Conservation (phyloP, 768 basidiomycete species). For the Lactarius akahatsu region DNA sequence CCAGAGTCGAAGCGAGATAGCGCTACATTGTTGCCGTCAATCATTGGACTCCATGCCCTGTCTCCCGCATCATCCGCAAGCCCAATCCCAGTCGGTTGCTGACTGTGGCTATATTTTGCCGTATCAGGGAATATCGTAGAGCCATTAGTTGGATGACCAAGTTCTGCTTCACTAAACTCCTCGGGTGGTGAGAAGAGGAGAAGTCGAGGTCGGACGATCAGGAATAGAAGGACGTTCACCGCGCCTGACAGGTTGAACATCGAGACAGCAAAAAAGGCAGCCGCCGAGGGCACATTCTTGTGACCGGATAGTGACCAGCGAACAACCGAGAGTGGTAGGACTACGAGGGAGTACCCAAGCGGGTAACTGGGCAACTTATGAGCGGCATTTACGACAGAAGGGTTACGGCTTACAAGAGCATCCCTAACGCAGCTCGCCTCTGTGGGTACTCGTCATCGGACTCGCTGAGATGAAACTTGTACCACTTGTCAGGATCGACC, state of each 20-base stretch:
- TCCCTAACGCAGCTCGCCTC: conserved; percentile 17
- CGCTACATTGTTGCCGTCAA: not conserved
- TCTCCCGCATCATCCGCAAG: not conserved
- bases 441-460: conserved; percentile 13
- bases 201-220: conserved; percentile 39
- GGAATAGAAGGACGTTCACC: conserved; percentile 42
- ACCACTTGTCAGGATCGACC: conserved; percentile 37
- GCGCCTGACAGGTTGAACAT: conserved; percentile 43
- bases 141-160: not conserved
- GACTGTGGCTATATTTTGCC: not conserved
- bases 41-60: not conserved
- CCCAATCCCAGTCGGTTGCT: not conserved
- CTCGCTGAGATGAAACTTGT: conserved; percentile 34
- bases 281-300: conserved; percentile 32
- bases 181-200: conserved; percentile 34
- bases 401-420: conserved; percentile 34
- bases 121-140: not conserved
- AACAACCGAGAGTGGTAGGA: conserved; percentile 43
- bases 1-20: conserved; percentile 1
- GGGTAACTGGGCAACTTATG: conserved; percentile 39
- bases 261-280: conserved; percentile 37
- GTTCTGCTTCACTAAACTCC: not conserved
- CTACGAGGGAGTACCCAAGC: conserved; percentile 38
- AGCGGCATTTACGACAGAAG: conserved; percentile 1
- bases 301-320: conserved; percentile 41